Conservation (phyloP, 148 eudicot species). For the Fagopyrum homotropicum region DNA sequence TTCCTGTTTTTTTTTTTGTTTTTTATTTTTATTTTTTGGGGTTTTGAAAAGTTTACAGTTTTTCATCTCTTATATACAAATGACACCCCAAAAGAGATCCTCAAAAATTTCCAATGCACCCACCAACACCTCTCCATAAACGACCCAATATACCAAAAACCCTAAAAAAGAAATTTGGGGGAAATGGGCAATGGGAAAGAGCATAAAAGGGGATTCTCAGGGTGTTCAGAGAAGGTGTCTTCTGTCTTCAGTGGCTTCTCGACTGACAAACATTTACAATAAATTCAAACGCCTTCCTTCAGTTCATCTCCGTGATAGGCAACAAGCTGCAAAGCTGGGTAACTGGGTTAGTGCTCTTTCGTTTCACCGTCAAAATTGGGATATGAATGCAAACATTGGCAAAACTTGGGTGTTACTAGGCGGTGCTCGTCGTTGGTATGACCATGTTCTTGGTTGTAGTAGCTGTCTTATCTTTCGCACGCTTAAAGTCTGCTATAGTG, state of each 20-base stretch:
- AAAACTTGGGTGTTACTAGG: not conserved
- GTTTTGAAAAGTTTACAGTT: not conserved
- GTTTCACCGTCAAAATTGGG: conserved; percentile 12
- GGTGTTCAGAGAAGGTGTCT: conserved; percentile 4
- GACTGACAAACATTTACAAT: not conserved
- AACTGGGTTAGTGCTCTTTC: not conserved
- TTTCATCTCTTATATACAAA: not conserved
- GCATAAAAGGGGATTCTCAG: not conserved
- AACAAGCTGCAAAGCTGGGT: conserved; percentile 3
- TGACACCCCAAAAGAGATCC: not conserved
- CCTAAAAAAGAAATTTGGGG: not conserved
- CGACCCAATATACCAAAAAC: conserved; percentile 8
- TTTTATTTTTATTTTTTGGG: no score
- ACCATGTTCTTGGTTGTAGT: conserved; percentile 16
- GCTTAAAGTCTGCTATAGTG: conserved; percentile 60
- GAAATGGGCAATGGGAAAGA: not conserved
- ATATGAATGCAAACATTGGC: conserved; percentile 1
- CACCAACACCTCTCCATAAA: not conserved
- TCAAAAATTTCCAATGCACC: conserved; percentile 11
- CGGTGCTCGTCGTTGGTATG: not conserved
- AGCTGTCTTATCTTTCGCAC: conserved; percentile 31
- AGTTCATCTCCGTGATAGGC: conserved; percentile 1
- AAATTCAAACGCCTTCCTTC: not conserved
- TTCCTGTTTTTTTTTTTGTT: not conserved
- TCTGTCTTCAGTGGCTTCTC: not conserved